phyloP scores from a whole-genome alignment of 1,284 basidiomycete genomes.

The Exobasidium rhododendri region DNA sequence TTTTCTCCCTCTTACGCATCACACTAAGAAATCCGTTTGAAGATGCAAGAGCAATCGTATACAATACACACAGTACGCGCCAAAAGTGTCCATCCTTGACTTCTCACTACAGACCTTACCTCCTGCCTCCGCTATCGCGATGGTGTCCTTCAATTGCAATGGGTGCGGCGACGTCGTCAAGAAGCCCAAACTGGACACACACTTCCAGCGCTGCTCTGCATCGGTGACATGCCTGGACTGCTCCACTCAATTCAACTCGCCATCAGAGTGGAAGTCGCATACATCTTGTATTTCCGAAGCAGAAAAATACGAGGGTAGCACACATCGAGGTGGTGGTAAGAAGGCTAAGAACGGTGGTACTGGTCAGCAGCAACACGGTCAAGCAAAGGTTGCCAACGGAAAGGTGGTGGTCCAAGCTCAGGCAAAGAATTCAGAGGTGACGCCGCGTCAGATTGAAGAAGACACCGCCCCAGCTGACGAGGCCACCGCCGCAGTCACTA shows the following conservation, averaged over 20 bases:
- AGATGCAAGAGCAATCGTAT: too few relatives aligned
- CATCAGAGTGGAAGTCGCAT: conserved; percentile 49
- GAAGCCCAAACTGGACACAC: conserved; percentile 52
- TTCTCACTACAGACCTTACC: too few relatives aligned
- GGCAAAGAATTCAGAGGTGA: not conserved
- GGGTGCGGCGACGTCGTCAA: conserved; percentile 53
- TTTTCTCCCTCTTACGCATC: too few relatives aligned
- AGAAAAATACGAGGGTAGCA: conserved; percentile 47
- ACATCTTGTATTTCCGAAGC: conserved; percentile 53
- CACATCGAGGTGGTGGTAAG: conserved; percentile 27
- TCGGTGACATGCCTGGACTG: conserved; percentile 54
- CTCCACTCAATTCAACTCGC: conserved; percentile 44
- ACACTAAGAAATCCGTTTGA: too few relatives aligned
- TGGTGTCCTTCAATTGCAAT: conserved; percentile 53
- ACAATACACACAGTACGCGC: too few relatives aligned
- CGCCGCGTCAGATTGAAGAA: not conserved
- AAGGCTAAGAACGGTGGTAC: conserved; percentile 24
- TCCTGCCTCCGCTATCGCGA: conserved; percentile 14
- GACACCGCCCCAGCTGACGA: conserved; percentile 17
- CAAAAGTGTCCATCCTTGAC: too few relatives aligned
- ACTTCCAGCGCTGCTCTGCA: conserved; percentile 47
- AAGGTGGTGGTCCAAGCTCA: conserved; percentile 11
- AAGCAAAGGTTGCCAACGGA: too few relatives aligned
- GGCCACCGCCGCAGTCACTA: not conserved
- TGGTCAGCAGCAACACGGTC: conserved; percentile 19